Evolutionary conservation across 805 yeast species (phyloP), one percentile per base, ranked within the genome.

Genomic region (Priceomyces haplophilus): DNA sequence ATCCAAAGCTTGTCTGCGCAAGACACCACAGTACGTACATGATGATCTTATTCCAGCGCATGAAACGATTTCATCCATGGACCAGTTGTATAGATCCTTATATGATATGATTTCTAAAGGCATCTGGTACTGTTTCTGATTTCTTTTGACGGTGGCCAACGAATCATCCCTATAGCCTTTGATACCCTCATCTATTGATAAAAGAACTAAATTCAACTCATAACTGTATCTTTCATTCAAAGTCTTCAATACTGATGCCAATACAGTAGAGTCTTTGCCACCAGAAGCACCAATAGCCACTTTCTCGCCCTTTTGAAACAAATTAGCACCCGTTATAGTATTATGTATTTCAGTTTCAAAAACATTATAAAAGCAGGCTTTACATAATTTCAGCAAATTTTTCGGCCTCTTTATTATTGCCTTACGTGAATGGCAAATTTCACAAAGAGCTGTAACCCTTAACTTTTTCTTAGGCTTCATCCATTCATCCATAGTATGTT

Each of bases 241-340:
- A 0, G 91, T 78, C 56, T 89, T 93, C 62, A 93, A 64, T 2
- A 93, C 79, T 36, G 90, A 80, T 0, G 98, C 99, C 23, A 93
- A 67, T 1, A 93, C 99, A 0, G 99, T 93, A 3, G 97, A 88
- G 61, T 93, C 99, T 56, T 93, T 93, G 41, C 99, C 99, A 19
- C 99, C 99, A 1, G 97, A 88, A 0, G 99, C 99, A 13, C 99
- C 99, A 18, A 93, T 90, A 13, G 98, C 99, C 2, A 93, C 90
- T 20, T 69, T 76, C 57, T 93, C 99, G 12, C 98, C 98, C 0
- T 67, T 72, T 18, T 79, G 61, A 55, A 93, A 93, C 37, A 93
- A 73, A 1, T 79, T 70, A 41, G 84, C 83, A 27, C 77, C 69
- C 11, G 74, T 69, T 36, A 93, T 91, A 2, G 99, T 91, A 53